Base-by-base conservation (phyloP, 805 yeast genomes). In the Metschnikowia kofuensis region DNA sequence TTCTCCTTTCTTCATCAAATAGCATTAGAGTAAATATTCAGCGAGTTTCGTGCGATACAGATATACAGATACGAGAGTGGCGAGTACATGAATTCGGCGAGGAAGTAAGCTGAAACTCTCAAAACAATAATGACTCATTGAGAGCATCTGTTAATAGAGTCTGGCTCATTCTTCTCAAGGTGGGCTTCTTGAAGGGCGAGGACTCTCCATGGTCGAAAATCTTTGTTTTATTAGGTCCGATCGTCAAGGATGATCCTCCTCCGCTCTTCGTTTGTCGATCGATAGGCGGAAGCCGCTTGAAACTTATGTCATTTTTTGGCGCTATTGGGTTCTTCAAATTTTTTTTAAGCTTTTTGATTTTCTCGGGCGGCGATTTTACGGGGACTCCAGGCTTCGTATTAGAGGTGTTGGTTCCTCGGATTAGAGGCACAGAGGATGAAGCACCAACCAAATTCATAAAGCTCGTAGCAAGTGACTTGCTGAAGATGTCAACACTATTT, bases 121-220 rank as follows among this genome's bases (percentile, higher is more conserved):
- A 55, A 13, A 44, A 48, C 40, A 56, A 40, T 11, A 54, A 32
- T 9, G 56, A 46, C 40, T 56, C 58, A 14, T 43, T 48, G 28
- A 56, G 47, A 13, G 56, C 54, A 15, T 49, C 55, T 32, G 43
- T 46, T 11, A 56, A 45, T 7, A 52, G 40, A 44, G 45, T 41
- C 40, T 71, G 78, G 50, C 80, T 77, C 29, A 78, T 70, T 40
- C 74, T 65, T 11, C 75, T 63, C 12, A 68, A 54, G 8, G 69
- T 49, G 7, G 74, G 72, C 35, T 58, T 64, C 44, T 65, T 65
- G 49, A 71, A 64, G 5, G 60, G 61, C 1, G 77, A 69, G 4
- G 69, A 66, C 21, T 66, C 66, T 0, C 82, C 82, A 54, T 78
- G 80, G 21, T 68, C 63, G 16, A 76, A 62, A 7, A 69, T 66